phyloP scores from a whole-genome alignment of 345 rosid genomes.

The Melaleuca alternifolia region DNA sequence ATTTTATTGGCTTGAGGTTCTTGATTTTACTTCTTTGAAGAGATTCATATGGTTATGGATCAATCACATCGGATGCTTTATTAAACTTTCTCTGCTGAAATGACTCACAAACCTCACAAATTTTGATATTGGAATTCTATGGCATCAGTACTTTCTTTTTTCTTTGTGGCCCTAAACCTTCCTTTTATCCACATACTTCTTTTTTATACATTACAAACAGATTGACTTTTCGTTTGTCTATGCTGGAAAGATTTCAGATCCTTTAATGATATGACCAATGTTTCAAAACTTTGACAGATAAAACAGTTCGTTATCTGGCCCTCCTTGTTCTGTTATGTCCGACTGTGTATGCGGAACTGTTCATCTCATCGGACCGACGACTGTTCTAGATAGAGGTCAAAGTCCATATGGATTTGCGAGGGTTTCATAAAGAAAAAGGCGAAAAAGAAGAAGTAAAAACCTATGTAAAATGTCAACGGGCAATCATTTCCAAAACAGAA shows the following conservation, averaged over 20 bases:
- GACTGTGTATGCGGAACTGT: background rate
- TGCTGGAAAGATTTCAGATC: background rate
- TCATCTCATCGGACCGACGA: background rate
- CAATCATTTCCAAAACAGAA: too few species aligned
- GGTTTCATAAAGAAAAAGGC: too few species aligned
- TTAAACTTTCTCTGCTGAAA: too few species aligned
- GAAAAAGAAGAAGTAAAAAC: too few species aligned
- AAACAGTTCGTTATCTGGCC: background rate
- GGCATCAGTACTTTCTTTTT: background rate
- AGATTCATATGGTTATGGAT: background rate
- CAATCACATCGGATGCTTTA: too few species aligned
- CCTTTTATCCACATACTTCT: background rate
- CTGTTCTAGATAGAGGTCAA: background rate
- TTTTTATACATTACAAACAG: background rate
- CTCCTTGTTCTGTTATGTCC: background rate
- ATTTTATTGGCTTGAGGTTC: too few species aligned
- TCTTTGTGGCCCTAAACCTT: background rate
- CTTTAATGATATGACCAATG: too few species aligned
- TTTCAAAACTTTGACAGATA: too few species aligned
- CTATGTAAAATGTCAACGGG: too few species aligned
- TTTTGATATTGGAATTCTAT: background rate
- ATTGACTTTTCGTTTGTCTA: background rate
- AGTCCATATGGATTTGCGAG: too few species aligned
- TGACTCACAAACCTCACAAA: background rate
- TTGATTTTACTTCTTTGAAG: background rate